A percentile compares a stretch with the other conserved stretches of the same genome.
These are phyloP conservation scores for Ophiocordyceps camponoti-leonardi DNA, from an alignment of 2,329 filamentous ascomycete genomes.

Conservation along the genomic window DNA sequence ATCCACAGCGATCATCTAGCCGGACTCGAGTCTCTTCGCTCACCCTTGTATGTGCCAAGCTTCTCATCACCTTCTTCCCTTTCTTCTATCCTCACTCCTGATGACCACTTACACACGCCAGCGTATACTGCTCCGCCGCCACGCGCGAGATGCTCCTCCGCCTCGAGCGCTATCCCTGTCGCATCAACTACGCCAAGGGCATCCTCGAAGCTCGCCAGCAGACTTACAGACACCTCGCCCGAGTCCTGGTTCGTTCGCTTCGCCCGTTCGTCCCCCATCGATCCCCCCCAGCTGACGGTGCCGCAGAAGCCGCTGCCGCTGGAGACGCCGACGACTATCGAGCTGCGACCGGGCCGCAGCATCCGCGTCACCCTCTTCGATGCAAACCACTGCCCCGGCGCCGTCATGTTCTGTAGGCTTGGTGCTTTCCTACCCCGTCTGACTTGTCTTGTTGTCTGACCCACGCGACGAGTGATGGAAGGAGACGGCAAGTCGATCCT, in stretches of 20 bases:
- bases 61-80: not conserved
- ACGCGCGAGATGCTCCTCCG: constrained; percentile 67
- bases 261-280: not conserved
- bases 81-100: not conserved
- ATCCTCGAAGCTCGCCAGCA: constrained; percentile 58
- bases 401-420: constrained; percentile 65
- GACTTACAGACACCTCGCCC: constrained; percentile 61
- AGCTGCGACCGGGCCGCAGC: constrained; percentile 48
- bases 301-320: constrained; percentile 59
- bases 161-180: constrained; percentile 61
- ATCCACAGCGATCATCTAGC: constrained; percentile 80
- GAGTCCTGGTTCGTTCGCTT: constrained; percentile 36
- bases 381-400: constrained; percentile 81
- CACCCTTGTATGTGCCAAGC: constrained; percentile 47
- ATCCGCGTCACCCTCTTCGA: constrained; percentile 75
- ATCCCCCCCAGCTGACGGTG: not conserved
- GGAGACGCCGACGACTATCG: constrained; percentile 60
- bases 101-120: constrained; percentile 7
- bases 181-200: constrained; percentile 65
- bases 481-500: constrained; percentile 53
- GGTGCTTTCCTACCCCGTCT: not conserved
- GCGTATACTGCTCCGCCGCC: constrained; percentile 74
- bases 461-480: constrained; percentile 50
- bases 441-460: not conserved
- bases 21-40: constrained; percentile 58